Evolutionary conservation across 805 yeast species (phyloP).

Genomic region (Saturnispora zaruensis): DNA sequence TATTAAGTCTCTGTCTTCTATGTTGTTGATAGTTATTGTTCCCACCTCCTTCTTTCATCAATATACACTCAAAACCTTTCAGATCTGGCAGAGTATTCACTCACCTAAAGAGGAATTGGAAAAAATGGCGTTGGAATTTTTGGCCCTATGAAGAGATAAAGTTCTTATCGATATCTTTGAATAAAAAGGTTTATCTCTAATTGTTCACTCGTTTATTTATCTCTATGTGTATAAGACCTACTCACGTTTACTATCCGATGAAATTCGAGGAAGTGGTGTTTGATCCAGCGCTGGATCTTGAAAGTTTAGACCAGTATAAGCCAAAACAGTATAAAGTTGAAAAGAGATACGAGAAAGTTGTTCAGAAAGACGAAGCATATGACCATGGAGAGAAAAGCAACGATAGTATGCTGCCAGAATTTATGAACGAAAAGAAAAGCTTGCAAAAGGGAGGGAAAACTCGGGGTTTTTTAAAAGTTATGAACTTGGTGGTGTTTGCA

Average conservation of each 20-base stretch:
- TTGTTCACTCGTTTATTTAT: background rate
- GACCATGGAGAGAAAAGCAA: background rate
- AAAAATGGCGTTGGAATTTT: background rate
- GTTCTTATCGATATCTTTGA: background rate
- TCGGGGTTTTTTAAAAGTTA: background rate
- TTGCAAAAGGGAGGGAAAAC: background rate
- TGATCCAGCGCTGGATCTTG: slow-evolving; percentile 24
- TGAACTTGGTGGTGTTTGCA: background rate
- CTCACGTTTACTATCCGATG: slow-evolving; percentile 7
- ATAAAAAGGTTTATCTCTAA: background rate
- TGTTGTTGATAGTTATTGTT: background rate
- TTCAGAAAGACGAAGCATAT: background rate
- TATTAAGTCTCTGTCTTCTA: slow-evolving; percentile 2
- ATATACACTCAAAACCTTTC: background rate
- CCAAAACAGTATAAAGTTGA: slow-evolving; percentile 26
- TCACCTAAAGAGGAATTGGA: background rate
- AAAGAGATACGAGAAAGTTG: background rate
- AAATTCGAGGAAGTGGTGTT: slow-evolving; percentile 22
- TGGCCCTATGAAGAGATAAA: background rate
- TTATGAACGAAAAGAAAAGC: background rate
- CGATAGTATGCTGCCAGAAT: background rate
- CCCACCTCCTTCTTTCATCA: background rate
- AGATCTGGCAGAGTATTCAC: background rate
- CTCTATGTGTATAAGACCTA: slow-evolving; percentile 4
- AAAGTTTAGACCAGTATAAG: slow-evolving; percentile 27